Conservation (phyloP, 2,329 filamentous ascomycete species). For the Aphanoascus verrucosus region DNA sequence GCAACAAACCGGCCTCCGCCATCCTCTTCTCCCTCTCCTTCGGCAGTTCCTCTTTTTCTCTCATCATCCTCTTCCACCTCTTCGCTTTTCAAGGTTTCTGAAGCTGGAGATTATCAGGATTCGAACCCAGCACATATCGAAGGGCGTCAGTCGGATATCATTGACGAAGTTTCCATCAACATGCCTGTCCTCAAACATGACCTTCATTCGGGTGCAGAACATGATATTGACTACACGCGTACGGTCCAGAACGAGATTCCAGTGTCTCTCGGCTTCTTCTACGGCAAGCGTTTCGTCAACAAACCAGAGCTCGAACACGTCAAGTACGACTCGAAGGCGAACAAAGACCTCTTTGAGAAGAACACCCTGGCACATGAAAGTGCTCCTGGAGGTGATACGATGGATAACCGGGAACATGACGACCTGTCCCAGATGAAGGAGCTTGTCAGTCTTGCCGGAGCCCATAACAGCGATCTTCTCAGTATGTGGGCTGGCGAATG, state of each 20-base stretch:
- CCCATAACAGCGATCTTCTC: slow-evolving; percentile 12
- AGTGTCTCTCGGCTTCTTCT: slow-evolving; percentile 15
- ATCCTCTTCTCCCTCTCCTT: no score
- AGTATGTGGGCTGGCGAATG: slow-evolving; percentile 12
- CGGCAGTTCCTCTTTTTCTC: not conserved
- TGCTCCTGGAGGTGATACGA: not conserved
- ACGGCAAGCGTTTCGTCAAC: slow-evolving; percentile 11
- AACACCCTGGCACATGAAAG: not conserved
- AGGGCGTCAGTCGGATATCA: not conserved
- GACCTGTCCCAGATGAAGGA: slow-evolving; percentile 10
- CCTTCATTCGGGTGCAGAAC: not conserved
- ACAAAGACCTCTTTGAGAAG: slow-evolving; percentile 10
- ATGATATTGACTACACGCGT: not conserved
- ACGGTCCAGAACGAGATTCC: slow-evolving; percentile 4
- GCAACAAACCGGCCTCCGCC: not conserved
- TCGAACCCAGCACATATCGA: not conserved
- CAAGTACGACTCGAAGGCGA: slow-evolving; percentile 9
- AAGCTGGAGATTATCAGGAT: not conserved
- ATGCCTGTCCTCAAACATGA: not conserved
- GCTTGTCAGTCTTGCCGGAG: slow-evolving; percentile 10
- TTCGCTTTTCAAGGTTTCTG: not conserved
- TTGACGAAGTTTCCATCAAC: not conserved
- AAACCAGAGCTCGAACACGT: slow-evolving; percentile 9
- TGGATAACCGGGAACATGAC: not conserved
- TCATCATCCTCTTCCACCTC: not conserved